Evolutionary conservation across 1,284 basidiomycete species (phyloP), one percentile per base, ranked within the genome.

Genomic region (Phellopilus nigrolimitatus): DNA sequence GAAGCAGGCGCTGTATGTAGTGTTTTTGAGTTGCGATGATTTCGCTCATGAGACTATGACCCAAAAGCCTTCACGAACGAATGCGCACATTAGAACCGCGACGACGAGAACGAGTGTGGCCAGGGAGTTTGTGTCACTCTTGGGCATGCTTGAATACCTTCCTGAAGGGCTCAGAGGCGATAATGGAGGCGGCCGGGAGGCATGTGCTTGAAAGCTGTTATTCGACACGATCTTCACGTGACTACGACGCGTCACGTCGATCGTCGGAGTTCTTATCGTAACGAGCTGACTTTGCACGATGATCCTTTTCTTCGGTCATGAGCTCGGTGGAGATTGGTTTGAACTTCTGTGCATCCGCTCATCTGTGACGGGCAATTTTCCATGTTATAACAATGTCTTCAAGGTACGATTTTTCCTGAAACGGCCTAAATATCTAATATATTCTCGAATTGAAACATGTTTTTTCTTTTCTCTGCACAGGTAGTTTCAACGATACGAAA

Each of bases 1-100:
- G 42, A 54, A 54, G 19, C 52, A 54, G 13, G 40, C 24, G 12
- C 52, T 54, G 22, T 21, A 31, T 13, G 22, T 28, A 22, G 19
- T 7, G 13, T 8, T 48, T 7, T 4, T 15, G 43, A n/a, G 13
- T 15, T 31, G 17, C 5, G 7, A n/a, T 24, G 41, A 24, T 13
- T 28, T 31, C 30, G 17, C 24, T 45, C 13, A n/a, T 44, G 9
- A 44, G n/a, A 9, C 12, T 8, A 25, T 7, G 27, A 4, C 6
- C 4, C 3, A n/a, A 19, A 15, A 4, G 27, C 27, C 10, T 15
- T 21, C 10, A 9, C 13, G 7, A 4, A 8, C 8, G n/a, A 30
- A 5, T 10, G 30, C 42, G 25, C 30, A 49, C 38, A 49, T 49
- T 21, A 49, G 8, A 17, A 41, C 21, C 3, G 38, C 27, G 24